Percentiles rank a stretch among this genome's conserved stretches.
These are phyloP conservation scores for Ganoderma multipileum DNA, from an alignment of 1,284 basidiomycete species.

Conservation along the genomic window DNA sequence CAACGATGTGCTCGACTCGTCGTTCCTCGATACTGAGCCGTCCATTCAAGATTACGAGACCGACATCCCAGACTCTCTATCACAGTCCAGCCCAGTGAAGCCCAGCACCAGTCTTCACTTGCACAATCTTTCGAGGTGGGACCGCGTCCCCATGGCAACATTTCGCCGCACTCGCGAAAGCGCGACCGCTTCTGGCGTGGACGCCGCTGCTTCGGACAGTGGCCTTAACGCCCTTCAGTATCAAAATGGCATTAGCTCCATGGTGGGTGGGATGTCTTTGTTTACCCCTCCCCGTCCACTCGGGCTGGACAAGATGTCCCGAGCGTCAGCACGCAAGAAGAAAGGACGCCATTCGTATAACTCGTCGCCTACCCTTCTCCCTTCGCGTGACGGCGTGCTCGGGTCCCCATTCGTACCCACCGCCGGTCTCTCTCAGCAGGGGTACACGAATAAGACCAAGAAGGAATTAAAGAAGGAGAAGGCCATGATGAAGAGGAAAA, in stretches of 20 bases:
- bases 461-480: conserved; percentile 63
- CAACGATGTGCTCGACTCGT: conserved; percentile 82
- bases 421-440: conserved; percentile 24
- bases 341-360: conserved; percentile 38
- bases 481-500: conserved; percentile 64
- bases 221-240: conserved; percentile 39
- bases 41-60: conserved; percentile 34
- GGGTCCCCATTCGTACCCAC: conserved; percentile 27
- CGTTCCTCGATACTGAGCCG: conserved; percentile 68
- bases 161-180: conserved; percentile 71
- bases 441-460: conserved; percentile 35
- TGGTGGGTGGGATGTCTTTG: conserved; percentile 40
- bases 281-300: conserved; percentile 44
- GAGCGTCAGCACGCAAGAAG: conserved; percentile 31
- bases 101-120: conserved; percentile 33
- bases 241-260: conserved; percentile 36
- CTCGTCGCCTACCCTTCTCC: conserved; percentile 61
- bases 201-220: conserved; percentile 44
- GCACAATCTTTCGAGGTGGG: conserved; percentile 67
- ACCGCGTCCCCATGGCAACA: conserved; percentile 73
- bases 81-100: conserved; percentile 29
- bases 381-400: conserved; percentile 58
- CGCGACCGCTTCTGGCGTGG: conserved; percentile 38
- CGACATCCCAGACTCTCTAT: conserved; percentile 23
- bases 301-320: conserved; percentile 35